Base-by-base conservation (phyloP, 768 basidiomycete species). In the Leccinum longicurvipes region DNA sequence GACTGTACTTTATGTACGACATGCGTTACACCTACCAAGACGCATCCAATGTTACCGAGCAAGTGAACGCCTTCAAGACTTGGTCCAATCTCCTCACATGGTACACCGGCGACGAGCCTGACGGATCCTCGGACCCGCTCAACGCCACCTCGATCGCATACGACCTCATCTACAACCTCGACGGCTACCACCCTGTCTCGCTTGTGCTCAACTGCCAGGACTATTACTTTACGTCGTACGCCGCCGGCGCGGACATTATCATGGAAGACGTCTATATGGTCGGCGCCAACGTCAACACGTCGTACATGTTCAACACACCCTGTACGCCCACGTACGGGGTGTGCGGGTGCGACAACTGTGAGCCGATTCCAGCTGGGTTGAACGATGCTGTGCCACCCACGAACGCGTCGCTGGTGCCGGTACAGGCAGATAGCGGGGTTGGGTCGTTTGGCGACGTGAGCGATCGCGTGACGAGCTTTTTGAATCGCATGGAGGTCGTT, bases 11-110 rank as follows among this genome's bases (percentile, higher is more conserved):
- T 46, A 89, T 91, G 82, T 92, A 90, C 60, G 88, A 91, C 66
- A 89, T 92, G 89, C 80, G 89, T 58, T 76, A 70, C 80, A 77
- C 76, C 1, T 91, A 90, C 73, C 80, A 77, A 76, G 82, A 90
- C 62, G 61, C 72, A 11, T 76, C 79, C 23, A 76, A 79, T 4
- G 82, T 91, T 23, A 82, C 79, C 0, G 77, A 78, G 42, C 79
- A 91, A 70, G 88, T 91, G 19, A 83, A 84, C 59, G 72, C 69
- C 34, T 79, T 89, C 72, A 88, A 87, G 66, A 78, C 77, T 31
- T 79, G 86, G 41, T 72, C 82, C 0, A 90, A 88, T 59, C 78
- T 91, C 24, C 72, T 90, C 21, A 67, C 84, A 3, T 87, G 85
- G 83, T 88, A 88, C 64, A 87, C 85, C 1, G 84, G 77, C 1